Evolutionary conservation across 306 rosid species (phyloP), one percentile per base, ranked within the genome.

Genomic region (Vigna trinervia): DNA sequence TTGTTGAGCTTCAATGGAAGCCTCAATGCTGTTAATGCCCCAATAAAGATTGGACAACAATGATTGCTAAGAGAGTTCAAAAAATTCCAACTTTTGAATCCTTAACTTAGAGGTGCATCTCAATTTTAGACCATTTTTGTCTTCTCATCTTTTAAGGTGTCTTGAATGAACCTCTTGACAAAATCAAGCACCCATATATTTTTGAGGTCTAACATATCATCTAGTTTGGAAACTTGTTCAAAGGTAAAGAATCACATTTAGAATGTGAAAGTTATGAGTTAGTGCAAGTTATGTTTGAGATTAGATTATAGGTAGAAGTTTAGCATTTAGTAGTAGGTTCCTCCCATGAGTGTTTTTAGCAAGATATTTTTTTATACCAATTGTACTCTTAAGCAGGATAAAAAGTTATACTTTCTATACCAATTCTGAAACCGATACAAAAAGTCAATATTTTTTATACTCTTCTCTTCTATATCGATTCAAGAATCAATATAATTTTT

Each of bases 51-150:
- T 91, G 2, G 92, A 90, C 32, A 91, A 20, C 3, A 91, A 89
- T 51, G 90, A 88, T 20, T 89, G 92, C 73, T 89, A 90, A 4
- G 89, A 80, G 83, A 91, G 88, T 71, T 89, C 92, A 51, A 89
- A 91, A 76, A 78, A 89, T 43, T 87, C 84, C 20, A 74, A 90
- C 77, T 79, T 89, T 63, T 89, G 87, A 67, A 53, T 78, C 71
- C 82, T 84, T 22, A 88, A 77, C 74, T 73, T 88, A 53, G 90
- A 82, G 36, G 66, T 71, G 60, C 94, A 89, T 84, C 85, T 86
- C 68, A 78, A 34, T 17, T 82, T 88, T 8, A 91, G 79, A 12
- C 80, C 41, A 52, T 30, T 89, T 72, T 91, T 80, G 84, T 68
- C 67, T 81, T 82, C 46, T 69, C 83, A 82, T 91, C 80, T 48